Evolutionary conservation across 225 moss, liverwort and hornwort species (phyloP).

Genomic region (Climacium dendroides): DNA sequence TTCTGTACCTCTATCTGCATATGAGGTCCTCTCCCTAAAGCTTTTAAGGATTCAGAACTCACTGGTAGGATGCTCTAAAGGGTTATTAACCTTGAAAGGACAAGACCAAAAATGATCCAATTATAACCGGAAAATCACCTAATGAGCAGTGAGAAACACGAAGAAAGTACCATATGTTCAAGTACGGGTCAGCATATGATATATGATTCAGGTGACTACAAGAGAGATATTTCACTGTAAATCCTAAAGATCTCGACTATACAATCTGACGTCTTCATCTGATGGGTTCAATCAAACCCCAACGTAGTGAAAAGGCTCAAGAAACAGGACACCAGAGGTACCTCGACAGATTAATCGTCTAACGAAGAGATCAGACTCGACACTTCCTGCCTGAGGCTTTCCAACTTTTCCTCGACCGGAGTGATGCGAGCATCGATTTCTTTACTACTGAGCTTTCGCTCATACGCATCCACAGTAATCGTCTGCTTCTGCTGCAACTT

Average conservation of each 20-base stretch:
- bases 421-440: conserved; percentile 79
- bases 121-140: background rate
- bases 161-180: background rate
- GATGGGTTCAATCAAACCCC: background rate
- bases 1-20: too few relatives aligned
- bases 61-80: too few relatives aligned
- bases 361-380: conserved; percentile 40
- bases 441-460: conserved; percentile 72
- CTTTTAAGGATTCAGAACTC: too few relatives aligned
- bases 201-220: background rate
- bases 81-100: background rate
- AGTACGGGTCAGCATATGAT: background rate
- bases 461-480: conserved; percentile 74
- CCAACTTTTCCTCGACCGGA: conserved; percentile 74
- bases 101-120: background rate
- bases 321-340: background rate
- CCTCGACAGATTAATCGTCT: conserved; percentile 24
- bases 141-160: background rate
- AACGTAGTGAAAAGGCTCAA: background rate
- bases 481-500: conserved; percentile 89
- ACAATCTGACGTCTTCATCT: conserved; percentile 1
- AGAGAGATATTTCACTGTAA: background rate
- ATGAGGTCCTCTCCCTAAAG: too few relatives aligned
- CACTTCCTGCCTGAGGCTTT: conserved; percentile 66
- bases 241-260: background rate